Evolutionary conservation across 1,284 basidiomycete species (phyloP), one percentile per base, ranked within the genome.

Genomic region (Bjerkandera adusta): DNA sequence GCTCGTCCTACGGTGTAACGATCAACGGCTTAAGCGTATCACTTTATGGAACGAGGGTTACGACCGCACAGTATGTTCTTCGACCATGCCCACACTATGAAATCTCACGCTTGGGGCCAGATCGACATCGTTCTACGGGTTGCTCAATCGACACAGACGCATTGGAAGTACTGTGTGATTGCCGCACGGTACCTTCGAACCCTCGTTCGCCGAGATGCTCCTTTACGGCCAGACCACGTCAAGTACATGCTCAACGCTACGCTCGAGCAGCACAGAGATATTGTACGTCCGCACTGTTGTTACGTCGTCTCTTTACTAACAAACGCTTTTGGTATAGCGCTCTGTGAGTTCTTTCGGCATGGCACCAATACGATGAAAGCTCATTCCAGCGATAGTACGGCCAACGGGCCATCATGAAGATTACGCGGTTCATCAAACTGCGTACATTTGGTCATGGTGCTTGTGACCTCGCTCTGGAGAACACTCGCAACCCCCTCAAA

Each of bases 161-260:
- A 96, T 64, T 95, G 92, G 92, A 77, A 84, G 45, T 97, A 94
- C 64, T 72, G 76, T 1, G 84, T 92, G 36, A 79, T 83, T 26
- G 87, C 89, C 1, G 71, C 85, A 16, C 75, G 89, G 43, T 82
- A 85, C 63, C 70, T 96, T 12, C 77, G 88, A 32, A 80, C 83
- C 1, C 69, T 95, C 22, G 72, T 91, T 30, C 76, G 92, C 15
- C 78, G 86, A 8, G 93, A 97, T 62, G 66, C 68, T 15, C 83
- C 90, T 0, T 67, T 83, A 25, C 73, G 76, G 36, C 56, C 76
- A 0, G 58, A 66, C 13, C 79, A 83, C 50, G 65, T 82, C 36
- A 63, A 67, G 27, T 85, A 75, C 54, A 77, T 89, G 58, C 56
- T 88, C 32, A 67, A 77, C 12, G 76, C 73, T 55, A 69, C 74